Evolutionary conservation across 345 rosid genomes (phyloP).

Genomic region (Arabis hirsuta): DNA sequence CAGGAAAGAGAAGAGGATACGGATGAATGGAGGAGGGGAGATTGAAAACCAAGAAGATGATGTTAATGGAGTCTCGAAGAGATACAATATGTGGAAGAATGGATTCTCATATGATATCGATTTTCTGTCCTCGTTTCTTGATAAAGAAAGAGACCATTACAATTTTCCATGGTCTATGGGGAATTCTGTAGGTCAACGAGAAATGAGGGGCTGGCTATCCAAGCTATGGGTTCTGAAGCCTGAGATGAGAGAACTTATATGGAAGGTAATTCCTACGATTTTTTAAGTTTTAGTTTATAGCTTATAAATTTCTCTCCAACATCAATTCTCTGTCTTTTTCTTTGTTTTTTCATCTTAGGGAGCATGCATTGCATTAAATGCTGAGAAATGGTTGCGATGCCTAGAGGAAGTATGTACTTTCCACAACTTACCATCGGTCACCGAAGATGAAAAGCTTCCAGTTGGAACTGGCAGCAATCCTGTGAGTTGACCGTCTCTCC

Average conservation of each 20-base stretch:
- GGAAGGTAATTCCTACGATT: conserved; percentile 68
- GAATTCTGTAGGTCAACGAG: conserved; percentile 89
- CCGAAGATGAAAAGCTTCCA: conserved; percentile 81
- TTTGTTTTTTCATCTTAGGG: conserved; percentile 56
- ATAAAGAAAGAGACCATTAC: conserved; percentile 86
- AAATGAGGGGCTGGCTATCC: conserved; percentile 90
- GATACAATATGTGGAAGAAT: conserved; percentile 59
- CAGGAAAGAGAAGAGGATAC: conserved; percentile 82
- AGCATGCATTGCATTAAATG: conserved; percentile 85
- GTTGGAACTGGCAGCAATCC: conserved; percentile 98
- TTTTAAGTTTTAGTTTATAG: conserved; percentile 9
- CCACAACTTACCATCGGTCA: conserved; percentile 66
- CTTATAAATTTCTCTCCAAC: conserved; percentile 13
- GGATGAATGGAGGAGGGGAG: conserved; percentile 47
- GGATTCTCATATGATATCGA: conserved; percentile 73
- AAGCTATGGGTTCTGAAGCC: conserved; percentile 86
- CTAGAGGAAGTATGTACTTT: conserved; percentile 66
- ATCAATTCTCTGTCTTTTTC: background rate
- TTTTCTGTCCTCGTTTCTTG: conserved; percentile 68
- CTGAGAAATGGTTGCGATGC: conserved; percentile 87
- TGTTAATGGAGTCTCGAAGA: conserved; percentile 44
- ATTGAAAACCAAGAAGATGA: conserved; percentile 44
- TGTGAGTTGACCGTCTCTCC: conserved; percentile 53
- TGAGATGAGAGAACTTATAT: conserved; percentile 71
- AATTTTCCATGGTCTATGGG: conserved; percentile 85